phyloP scores from a whole-genome alignment of 2,329 filamentous ascomycete genomes.

The Sporothrix sp. region DNA sequence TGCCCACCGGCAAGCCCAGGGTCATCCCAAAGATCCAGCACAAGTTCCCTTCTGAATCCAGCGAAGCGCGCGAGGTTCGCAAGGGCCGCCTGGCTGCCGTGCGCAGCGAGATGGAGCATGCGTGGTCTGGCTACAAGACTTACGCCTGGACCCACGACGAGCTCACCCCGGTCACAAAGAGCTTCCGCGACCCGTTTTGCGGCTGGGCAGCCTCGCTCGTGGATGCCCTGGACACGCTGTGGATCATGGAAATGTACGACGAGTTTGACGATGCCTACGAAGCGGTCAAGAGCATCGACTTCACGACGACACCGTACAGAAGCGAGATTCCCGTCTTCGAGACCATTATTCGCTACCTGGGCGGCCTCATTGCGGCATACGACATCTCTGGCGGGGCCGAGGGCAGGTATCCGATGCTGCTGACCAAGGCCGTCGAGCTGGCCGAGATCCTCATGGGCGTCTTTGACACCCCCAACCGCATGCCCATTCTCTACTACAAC shows the following conservation, averaged over 20 bases:
- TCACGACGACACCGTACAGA: slow-evolving; percentile 56
- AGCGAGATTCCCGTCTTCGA: slow-evolving; percentile 81
- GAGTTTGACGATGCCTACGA: slow-evolving; percentile 73
- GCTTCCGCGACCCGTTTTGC: slow-evolving; percentile 70
- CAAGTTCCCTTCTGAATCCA: slow-evolving; percentile 55
- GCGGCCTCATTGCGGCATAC: slow-evolving; percentile 75
- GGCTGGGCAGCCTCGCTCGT: slow-evolving; percentile 85
- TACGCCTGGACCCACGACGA: slow-evolving; percentile 84
- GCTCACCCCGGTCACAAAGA: slow-evolving; percentile 60
- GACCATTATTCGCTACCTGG: slow-evolving; percentile 83
- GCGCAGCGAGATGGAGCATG: slow-evolving; percentile 62
- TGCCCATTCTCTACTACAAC: slow-evolving; percentile 73
- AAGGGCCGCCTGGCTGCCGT: slow-evolving; percentile 55
- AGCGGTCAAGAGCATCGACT: slow-evolving; percentile 66
- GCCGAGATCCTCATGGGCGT: slow-evolving; percentile 71
- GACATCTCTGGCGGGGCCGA: slow-evolving; percentile 61
- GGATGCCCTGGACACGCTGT: slow-evolving; percentile 72
- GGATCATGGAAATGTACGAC: slow-evolving; percentile 71
- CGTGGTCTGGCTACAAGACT: slow-evolving; percentile 74
- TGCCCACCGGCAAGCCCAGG: slow-evolving; percentile 64
- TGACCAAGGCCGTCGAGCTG: slow-evolving; percentile 70
- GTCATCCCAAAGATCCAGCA: slow-evolving; percentile 69
- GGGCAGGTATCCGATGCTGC: slow-evolving; percentile 52
- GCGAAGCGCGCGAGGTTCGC: slow-evolving; percentile 50
- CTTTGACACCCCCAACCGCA: slow-evolving; percentile 88